These are phyloP conservation scores for Candida coquimbonensis DNA, from an alignment of 805 yeast genomes.

Conservation along the genomic window DNA sequence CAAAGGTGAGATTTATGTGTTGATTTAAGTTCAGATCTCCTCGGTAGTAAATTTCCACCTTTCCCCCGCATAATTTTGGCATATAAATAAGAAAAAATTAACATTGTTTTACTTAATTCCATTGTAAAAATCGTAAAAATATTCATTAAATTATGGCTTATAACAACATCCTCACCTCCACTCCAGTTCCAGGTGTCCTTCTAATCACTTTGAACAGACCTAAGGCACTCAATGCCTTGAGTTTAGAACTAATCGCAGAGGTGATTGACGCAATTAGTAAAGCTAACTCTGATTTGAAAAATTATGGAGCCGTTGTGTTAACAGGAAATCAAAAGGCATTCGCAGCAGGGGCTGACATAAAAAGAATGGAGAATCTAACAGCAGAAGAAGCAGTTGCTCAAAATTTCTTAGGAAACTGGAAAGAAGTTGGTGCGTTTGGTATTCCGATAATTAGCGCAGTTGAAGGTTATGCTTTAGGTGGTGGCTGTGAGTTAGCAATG, in stretches of 20 bases:
- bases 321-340: conserved; percentile 42
- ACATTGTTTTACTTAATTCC: too few species aligned
- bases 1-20: conserved; percentile 21
- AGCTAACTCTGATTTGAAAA: conserved; percentile 22
- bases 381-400: conserved; percentile 29
- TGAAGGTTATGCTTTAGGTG: conserved; percentile 49
- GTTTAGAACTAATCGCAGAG: conserved; percentile 13
- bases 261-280: conserved; percentile 14
- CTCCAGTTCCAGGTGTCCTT: conserved; percentile 20
- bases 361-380: conserved; percentile 37
- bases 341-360: conserved; percentile 53
- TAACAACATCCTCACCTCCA: conserved; percentile 15
- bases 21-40: background rate
- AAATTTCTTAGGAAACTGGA: conserved; percentile 34
- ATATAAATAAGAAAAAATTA: background rate
- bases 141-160: conserved; percentile 10
- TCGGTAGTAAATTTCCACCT: background rate
- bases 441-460: conserved; percentile 51
- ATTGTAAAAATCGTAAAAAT: background rate
- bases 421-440: conserved; percentile 28
- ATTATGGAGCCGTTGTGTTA: conserved; percentile 40
- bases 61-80: background rate
- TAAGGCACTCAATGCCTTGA: conserved; percentile 22
- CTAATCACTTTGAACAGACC: conserved; percentile 23
- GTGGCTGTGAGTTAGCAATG: conserved; percentile 53